Conservation (phyloP, 2,329 filamentous ascomycete species). For the Xylaria digitata region DNA sequence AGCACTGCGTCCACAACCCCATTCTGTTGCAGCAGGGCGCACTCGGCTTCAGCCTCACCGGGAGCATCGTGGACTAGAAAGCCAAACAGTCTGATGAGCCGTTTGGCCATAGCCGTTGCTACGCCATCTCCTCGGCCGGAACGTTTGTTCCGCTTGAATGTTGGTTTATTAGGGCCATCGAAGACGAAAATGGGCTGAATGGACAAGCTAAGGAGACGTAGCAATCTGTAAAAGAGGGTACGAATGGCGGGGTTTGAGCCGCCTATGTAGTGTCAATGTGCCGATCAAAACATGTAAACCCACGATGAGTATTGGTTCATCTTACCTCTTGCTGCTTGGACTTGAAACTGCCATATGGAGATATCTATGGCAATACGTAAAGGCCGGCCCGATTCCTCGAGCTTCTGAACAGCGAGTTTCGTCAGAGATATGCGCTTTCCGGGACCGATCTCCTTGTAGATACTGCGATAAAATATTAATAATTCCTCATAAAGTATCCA, state of each 20-base stretch:
- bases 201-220: constrained; percentile 79
- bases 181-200: constrained; percentile 92
- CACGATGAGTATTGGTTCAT: background rate
- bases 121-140: constrained; percentile 73
- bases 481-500: background rate
- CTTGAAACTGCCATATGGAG: constrained; percentile 97
- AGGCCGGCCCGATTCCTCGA: constrained; percentile 76
- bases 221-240: constrained; percentile 90
- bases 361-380: constrained; percentile 92
- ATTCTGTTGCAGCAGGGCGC: constrained; percentile 82
- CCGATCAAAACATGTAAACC: background rate
- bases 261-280: constrained; percentile 51
- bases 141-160: constrained; percentile 87
- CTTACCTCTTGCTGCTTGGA: constrained; percentile 77
- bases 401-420: constrained; percentile 82
- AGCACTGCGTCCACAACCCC: constrained; percentile 92
- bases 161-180: constrained; percentile 85
- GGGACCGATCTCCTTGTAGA: constrained; percentile 88
- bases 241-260: constrained; percentile 90
- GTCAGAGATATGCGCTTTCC: constrained; percentile 83
- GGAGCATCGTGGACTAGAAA: constrained; percentile 88
- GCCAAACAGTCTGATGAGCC: constrained; percentile 84
- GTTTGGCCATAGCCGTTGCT: constrained; percentile 81
- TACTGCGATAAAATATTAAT: constrained; percentile 62
- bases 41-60: constrained; percentile 96